A percentile compares a stretch with the other conserved stretches of the same genome.
Evolutionary conservation across 495 filamentous ascomycete genomes (phyloP).

Genomic region (Saxophila tyrrhenica): DNA sequence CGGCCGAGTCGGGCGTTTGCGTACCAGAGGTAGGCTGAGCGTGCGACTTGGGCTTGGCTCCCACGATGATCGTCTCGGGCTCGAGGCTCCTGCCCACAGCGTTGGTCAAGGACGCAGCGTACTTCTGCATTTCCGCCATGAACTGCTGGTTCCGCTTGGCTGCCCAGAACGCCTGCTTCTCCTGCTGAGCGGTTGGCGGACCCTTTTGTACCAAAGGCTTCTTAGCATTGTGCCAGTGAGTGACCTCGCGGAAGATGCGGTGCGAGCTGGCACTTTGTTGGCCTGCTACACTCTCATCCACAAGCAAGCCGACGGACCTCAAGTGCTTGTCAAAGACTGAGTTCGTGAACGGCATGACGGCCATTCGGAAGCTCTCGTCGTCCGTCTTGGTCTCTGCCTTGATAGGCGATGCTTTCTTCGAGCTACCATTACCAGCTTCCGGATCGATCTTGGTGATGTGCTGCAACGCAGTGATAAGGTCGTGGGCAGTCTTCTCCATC

Average conservation of each 20-base stretch:
- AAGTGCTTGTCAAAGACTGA: constrained; percentile 49
- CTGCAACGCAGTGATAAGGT: background rate
- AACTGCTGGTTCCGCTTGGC: constrained; percentile 40
- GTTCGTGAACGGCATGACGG: constrained; percentile 51
- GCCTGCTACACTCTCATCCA: constrained; percentile 21
- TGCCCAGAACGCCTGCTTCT: constrained; percentile 23
- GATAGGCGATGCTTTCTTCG: no score
- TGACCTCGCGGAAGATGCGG: constrained; percentile 44
- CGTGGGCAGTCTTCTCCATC: background rate
- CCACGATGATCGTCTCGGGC: constrained; percentile 47
- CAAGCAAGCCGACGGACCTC: constrained; percentile 37
- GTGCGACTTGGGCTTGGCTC: constrained; percentile 2
- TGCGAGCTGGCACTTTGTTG: constrained; percentile 7
- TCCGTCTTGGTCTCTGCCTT: constrained; percentile 20
- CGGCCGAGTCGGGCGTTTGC: constrained; percentile 11
- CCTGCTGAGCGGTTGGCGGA: constrained; percentile 11
- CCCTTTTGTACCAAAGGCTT: constrained; percentile 34
- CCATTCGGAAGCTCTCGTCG: constrained; percentile 18
- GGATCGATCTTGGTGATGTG: background rate
- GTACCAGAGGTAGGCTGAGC: background rate
- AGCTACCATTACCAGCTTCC: no score
- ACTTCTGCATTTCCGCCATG: constrained; percentile 52
- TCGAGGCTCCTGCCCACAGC: constrained; percentile 50
- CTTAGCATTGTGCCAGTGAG: constrained; percentile 56
- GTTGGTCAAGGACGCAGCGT: constrained; percentile 61